Percentiles rank a stretch among this genome's conserved stretches.
Evolutionary conservation across 2,329 filamentous ascomycete genomes (phyloP).

Genomic region (Fusarium bulbicola): DNA sequence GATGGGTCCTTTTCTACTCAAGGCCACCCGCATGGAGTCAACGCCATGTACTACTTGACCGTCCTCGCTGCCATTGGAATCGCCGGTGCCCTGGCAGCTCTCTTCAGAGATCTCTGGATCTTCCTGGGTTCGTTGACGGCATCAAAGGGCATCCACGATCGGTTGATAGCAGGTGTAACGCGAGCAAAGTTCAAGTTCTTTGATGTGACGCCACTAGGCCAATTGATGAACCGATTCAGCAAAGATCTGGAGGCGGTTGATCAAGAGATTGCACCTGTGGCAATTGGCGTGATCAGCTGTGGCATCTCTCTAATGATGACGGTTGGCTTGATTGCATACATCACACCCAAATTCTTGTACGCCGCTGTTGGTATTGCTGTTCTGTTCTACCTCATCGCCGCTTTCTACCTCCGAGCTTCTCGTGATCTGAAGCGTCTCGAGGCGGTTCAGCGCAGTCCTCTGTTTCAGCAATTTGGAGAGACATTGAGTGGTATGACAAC

Average conservation of each 20-base stretch:
- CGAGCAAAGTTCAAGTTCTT: conserved; percentile 98
- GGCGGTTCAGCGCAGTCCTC: conserved; percentile 89
- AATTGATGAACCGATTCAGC: conserved; percentile 98
- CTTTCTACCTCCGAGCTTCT: conserved; percentile 92
- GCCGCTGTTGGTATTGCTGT: conserved; percentile 85
- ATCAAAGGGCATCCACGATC: conserved; percentile 83
- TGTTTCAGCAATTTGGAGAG: conserved; percentile 98
- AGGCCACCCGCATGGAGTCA: conserved; percentile 61
- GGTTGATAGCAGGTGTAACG: conserved; percentile 80
- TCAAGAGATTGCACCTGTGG: conserved; percentile 93
- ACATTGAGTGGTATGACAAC: conserved; percentile 95
- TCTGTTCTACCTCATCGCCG: conserved; percentile 83
- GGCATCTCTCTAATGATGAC: conserved; percentile 79
- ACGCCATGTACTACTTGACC: conserved; percentile 83
- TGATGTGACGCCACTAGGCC: conserved; percentile 92
- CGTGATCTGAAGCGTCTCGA: conserved; percentile 94
- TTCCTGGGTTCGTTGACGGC: conserved; percentile 93
- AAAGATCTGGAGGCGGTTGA: conserved; percentile 96
- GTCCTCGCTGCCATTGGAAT: conserved; percentile 85
- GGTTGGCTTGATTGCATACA: conserved; percentile 83
- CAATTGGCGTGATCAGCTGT: conserved; percentile 78
- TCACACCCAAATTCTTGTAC: conserved; percentile 91
- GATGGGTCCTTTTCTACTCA: conserved; percentile 6
- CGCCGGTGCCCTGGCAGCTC: conserved; percentile 80
- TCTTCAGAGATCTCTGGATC: conserved; percentile 85